Base-by-base conservation (phyloP, 768 basidiomycete species). In the Phylloporus arenicola region DNA sequence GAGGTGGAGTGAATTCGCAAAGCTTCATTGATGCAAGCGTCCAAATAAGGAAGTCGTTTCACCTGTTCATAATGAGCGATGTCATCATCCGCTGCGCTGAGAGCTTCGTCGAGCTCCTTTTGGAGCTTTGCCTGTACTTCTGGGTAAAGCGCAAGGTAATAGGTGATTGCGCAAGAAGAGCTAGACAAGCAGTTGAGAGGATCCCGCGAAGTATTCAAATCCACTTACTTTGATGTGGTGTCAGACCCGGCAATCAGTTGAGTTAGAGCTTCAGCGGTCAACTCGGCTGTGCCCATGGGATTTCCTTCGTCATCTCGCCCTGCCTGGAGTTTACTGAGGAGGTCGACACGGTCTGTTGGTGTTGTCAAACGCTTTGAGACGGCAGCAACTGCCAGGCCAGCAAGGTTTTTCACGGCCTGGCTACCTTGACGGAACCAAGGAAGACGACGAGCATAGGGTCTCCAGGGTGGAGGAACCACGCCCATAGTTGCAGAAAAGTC, bases 191-290 rank as follows among this genome's bases (percentile, higher is more conserved):
- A 47, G 24, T 34, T 58, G 20, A n/a, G n/a, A n/a, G n/a, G n/a
- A n/a, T n/a, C n/a, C n/a, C n/a, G n/a, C n/a, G n/a, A n/a, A n/a
- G n/a, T n/a, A n/a, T n/a, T n/a, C n/a, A 9, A 43, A 41, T 17
- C 34, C 33, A 38, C 83, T 53, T 57, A 90, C 88, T 95, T 96
- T 41, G 92, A 92, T 0, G 93, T 95, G 1, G 92, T 96, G 60
- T 96, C 92, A 4, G 86, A 88, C 1, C 92, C 92, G 6, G 90
- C 90, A 55, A 93, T 92, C 16, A 93, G 76, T 43, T 92, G 80
- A 1, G 91, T 92, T 17, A 89, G 68, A 40, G 87, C 86, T 70
- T 96, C 93, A 0, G 92, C 92, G 1, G 91, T 95, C 49, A 96
- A 69, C 63, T 95, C 93, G 57, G 81, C 82, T 24, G 76, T 75